Evolutionary conservation across 192 early-diverging fungal genomes (phyloP).

Genomic region (Podila verticillata): DNA sequence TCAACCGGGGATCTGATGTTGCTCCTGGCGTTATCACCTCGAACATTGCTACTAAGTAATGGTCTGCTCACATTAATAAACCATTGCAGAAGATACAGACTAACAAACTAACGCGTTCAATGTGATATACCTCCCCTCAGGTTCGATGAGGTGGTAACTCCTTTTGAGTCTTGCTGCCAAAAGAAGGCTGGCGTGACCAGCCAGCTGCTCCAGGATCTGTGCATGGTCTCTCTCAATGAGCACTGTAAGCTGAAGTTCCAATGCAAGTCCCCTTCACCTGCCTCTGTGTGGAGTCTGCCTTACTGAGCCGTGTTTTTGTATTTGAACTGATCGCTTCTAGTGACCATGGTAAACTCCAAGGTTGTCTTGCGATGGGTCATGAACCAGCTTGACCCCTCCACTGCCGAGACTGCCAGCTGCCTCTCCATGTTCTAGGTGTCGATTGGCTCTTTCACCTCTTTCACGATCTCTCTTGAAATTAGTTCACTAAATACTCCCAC

Average conservation of each 20-base stretch:
- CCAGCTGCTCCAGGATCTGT: conserved; percentile 21
- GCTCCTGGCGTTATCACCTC: conserved; percentile 23
- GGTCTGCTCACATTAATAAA: too few relatives aligned
- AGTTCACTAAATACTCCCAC: too few relatives aligned
- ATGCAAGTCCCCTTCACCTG: too few relatives aligned
- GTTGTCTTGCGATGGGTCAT: conserved; percentile 20
- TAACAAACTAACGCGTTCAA: too few relatives aligned
- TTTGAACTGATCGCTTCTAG: neutral
- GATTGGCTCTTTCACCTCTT: too few relatives aligned
- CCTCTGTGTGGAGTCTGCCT: neutral
- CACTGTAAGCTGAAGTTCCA: conserved; percentile 24
- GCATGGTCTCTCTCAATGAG: conserved; percentile 28
- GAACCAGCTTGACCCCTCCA: conserved; percentile 39
- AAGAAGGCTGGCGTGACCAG: conserved; percentile 10
- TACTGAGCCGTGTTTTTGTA: neutral
- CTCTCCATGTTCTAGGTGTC: neutral
- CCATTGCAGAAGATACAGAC: too few relatives aligned
- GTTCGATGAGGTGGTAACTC: conserved; percentile 28
- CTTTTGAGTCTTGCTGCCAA: conserved; percentile 11
- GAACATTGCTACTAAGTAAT: conserved; percentile 23
- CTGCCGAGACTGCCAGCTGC: conserved; percentile 26
- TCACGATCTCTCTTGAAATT: too few relatives aligned
- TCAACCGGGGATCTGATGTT: conserved; percentile 27
- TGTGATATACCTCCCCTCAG: too few relatives aligned
- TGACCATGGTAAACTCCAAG: conserved; percentile 33